Conservation (phyloP, 1,284 basidiomycete genomes). For the Coniferiporia sulphurascens region DNA sequence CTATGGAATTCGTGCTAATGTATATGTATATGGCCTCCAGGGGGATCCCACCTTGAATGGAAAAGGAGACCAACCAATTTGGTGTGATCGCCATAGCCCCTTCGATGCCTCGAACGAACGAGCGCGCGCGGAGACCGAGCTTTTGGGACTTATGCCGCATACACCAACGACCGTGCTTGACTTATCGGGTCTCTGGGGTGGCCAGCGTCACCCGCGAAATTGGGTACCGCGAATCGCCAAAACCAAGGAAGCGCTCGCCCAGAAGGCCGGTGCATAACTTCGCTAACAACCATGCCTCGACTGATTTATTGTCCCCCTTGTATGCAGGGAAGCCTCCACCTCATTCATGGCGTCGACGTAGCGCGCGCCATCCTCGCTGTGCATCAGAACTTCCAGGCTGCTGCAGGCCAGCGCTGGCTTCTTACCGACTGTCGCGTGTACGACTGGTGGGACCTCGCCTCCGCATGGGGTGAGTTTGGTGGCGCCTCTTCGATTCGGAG, state of each 20-base stretch:
- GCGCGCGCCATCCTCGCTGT: slow-evolving; percentile 54
- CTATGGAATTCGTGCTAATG: not conserved
- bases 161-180: slow-evolving; percentile 52
- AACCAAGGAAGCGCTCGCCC: slow-evolving; percentile 46
- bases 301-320: not conserved
- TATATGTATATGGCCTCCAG: not conserved
- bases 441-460: slow-evolving; percentile 66
- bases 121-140: slow-evolving; percentile 48
- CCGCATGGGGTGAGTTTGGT: slow-evolving; percentile 40
- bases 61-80: slow-evolving; percentile 23
- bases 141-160: slow-evolving; percentile 41
- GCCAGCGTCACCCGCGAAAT: slow-evolving; percentile 40
- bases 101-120: slow-evolving; percentile 37
- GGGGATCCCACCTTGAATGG: slow-evolving; percentile 15
- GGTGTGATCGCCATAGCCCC: slow-evolving; percentile 51
- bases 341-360: slow-evolving; percentile 56
- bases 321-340: slow-evolving; percentile 48
- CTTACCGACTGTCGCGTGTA: slow-evolving; percentile 56
- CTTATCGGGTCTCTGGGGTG: slow-evolving; percentile 62
- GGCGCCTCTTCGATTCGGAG: too few relatives aligned
- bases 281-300: not conserved
- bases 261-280: slow-evolving; percentile 36
- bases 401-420: slow-evolving; percentile 49
- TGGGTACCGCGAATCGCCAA: slow-evolving; percentile 50
- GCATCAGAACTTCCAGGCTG: slow-evolving; percentile 37